Conservation (phyloP, 2,329 filamentous ascomycete species). For the Phialophora expanda region DNA sequence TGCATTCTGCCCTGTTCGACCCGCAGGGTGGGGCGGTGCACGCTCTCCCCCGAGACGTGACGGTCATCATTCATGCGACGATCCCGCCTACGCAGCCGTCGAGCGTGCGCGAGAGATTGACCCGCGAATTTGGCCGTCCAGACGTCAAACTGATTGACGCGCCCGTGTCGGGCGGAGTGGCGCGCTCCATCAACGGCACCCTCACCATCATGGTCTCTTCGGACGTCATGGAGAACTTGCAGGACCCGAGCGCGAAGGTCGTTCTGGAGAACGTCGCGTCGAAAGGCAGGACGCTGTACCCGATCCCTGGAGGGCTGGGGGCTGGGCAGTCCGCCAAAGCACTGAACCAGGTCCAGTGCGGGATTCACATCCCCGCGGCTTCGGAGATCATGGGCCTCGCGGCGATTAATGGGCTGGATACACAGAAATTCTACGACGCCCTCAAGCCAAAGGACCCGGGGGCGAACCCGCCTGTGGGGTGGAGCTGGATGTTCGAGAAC, state of each 20-base stretch:
- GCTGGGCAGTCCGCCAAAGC: slow-evolving; percentile 68
- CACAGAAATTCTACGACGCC: slow-evolving; percentile 49
- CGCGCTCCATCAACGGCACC: slow-evolving; percentile 71
- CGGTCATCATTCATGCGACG: slow-evolving; percentile 72
- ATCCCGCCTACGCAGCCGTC: slow-evolving; percentile 70
- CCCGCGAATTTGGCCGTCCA: slow-evolving; percentile 57
- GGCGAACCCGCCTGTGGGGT: slow-evolving; percentile 48
- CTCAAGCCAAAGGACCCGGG: slow-evolving; percentile 44
- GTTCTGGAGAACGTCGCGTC: slow-evolving; percentile 68
- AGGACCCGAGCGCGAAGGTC: slow-evolving; percentile 56
- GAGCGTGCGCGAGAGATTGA: slow-evolving; percentile 63
- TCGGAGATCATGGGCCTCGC: slow-evolving; percentile 68
- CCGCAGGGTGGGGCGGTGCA: slow-evolving; percentile 55
- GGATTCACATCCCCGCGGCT: slow-evolving; percentile 65
- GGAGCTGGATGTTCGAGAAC: slow-evolving; percentile 69
- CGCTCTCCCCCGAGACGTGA: slow-evolving; percentile 62
- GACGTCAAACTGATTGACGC: slow-evolving; percentile 73
- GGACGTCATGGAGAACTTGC: slow-evolving; percentile 58
- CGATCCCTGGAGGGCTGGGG: slow-evolving; percentile 65
- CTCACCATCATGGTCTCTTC: slow-evolving; percentile 77
- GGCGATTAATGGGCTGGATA: slow-evolving; percentile 60
- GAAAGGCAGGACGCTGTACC: slow-evolving; percentile 64
- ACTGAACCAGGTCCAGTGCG: slow-evolving; percentile 68
- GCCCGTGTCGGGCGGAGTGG: slow-evolving; percentile 73
- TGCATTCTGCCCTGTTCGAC: slow-evolving; percentile 68